Percentiles rank a stretch among this genome's conserved stretches.
phyloP scores from a whole-genome alignment of 495 filamentous ascomycete genomes.

The Trichoderma erinaceum region DNA sequence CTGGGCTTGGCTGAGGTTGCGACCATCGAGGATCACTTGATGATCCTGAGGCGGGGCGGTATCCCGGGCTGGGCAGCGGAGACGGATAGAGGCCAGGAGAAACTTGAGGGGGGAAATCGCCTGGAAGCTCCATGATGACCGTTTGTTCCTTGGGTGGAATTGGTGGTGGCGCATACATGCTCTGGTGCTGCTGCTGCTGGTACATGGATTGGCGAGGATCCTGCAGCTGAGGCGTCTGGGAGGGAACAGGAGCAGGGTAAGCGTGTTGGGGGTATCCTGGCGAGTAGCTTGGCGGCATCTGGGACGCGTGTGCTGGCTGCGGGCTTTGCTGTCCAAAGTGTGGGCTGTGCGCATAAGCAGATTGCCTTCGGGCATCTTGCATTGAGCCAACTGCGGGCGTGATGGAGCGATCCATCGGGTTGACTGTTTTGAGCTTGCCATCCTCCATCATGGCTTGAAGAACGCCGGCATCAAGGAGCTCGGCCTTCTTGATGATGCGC shows the following conservation, averaged over 20 bases:
- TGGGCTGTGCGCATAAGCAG: slow-evolving; percentile 19
- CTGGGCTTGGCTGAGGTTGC: slow-evolving; percentile 28
- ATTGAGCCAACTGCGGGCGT: slow-evolving; percentile 24
- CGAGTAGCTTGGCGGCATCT: slow-evolving; percentile 35
- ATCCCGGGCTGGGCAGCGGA: slow-evolving; percentile 19
- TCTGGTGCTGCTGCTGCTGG: background rate
- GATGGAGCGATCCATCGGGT: slow-evolving; percentile 36
- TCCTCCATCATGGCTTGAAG: slow-evolving; percentile 46
- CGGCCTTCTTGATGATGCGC: slow-evolving; percentile 62
- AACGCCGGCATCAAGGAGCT: slow-evolving; percentile 43
- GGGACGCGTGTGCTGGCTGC: slow-evolving; percentile 27
- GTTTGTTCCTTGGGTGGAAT: slow-evolving; percentile 17
- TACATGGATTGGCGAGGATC: slow-evolving; percentile 24
- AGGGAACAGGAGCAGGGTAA: slow-evolving; percentile 23
- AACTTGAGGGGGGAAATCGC: slow-evolving; percentile 28
- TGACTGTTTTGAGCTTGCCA: slow-evolving; percentile 44
- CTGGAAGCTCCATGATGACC: slow-evolving; percentile 40
- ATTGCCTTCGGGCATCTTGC: slow-evolving; percentile 29
- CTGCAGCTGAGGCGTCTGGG: slow-evolving; percentile 22
- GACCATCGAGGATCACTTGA: slow-evolving; percentile 30
- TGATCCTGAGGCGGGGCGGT: slow-evolving; percentile 24
- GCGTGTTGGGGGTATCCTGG: slow-evolving; percentile 30
- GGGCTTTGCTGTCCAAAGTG: slow-evolving; percentile 17
- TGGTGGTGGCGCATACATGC: slow-evolving; percentile 16
- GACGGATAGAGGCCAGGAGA: slow-evolving; percentile 25